Percentiles rank a stretch among this genome's conserved stretches.
phyloP scores from a whole-genome alignment of 2,329 filamentous ascomycete species.

The Fusarium brevicatenulatum region DNA sequence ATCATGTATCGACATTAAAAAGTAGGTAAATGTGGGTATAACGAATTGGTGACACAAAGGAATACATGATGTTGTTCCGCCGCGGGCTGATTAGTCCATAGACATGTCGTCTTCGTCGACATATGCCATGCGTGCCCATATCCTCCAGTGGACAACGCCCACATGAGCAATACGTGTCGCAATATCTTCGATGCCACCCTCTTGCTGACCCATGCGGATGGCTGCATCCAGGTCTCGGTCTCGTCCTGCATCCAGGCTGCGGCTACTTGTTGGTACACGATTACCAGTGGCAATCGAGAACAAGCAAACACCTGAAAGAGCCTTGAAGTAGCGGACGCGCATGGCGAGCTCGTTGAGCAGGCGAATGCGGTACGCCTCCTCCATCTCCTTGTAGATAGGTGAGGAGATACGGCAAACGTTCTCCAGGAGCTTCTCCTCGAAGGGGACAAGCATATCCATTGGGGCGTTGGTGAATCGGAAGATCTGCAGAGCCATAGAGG shows the following conservation, averaged over 20 bases:
- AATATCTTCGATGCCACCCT: constrained; percentile 71
- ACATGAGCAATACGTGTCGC: constrained; percentile 84
- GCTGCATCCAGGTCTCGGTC: constrained; percentile 49
- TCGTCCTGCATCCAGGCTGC: constrained; percentile 47
- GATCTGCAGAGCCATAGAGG: constrained; percentile 66
- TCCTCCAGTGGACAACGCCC: constrained; percentile 86
- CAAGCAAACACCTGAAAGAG: constrained; percentile 62
- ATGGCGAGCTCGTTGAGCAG: constrained; percentile 60
- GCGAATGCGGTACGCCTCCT: constrained; percentile 60
- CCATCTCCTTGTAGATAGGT: constrained; percentile 59
- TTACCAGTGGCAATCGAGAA: constrained; percentile 66
- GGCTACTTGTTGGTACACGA: constrained; percentile 53
- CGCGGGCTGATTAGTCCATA: constrained; percentile 42
- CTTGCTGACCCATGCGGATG: constrained; percentile 59
- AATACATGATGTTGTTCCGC: constrained; percentile 12
- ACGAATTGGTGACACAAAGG: constrained; percentile 22
- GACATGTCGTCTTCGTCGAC: constrained; percentile 53
- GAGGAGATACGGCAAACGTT: constrained; percentile 57
- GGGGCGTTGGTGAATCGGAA: constrained; percentile 66
- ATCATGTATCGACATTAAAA: constrained; percentile 38
- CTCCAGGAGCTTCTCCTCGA: constrained; percentile 61
- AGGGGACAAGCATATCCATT: constrained; percentile 56
- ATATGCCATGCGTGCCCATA: constrained; percentile 85
- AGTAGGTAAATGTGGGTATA: constrained; percentile 32
- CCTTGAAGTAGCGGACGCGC: constrained; percentile 63